Conservation (phyloP, 2,329 filamentous ascomycete species). For the Curvularia spicifera region DNA sequence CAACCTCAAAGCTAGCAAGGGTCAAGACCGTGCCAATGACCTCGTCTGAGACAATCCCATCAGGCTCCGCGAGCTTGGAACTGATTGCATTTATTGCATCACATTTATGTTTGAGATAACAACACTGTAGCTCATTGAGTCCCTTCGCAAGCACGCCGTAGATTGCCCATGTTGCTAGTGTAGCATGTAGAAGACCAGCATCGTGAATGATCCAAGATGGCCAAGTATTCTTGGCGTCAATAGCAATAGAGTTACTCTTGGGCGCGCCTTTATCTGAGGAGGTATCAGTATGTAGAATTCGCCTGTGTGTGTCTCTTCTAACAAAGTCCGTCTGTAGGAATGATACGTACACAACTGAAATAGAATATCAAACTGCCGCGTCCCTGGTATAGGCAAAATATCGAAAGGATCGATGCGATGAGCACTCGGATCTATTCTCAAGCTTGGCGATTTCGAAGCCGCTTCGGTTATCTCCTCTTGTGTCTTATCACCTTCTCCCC, state of each 20-base stretch:
- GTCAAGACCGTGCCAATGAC: slow-evolving; percentile 32
- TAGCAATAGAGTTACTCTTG: slow-evolving; percentile 27
- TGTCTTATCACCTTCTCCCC: background rate
- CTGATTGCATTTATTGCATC: slow-evolving; percentile 37
- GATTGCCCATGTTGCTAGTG: slow-evolving; percentile 39
- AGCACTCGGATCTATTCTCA: slow-evolving; percentile 19
- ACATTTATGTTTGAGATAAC: slow-evolving; percentile 33
- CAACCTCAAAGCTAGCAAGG: slow-evolving; percentile 37
- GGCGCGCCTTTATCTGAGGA: slow-evolving; percentile 25
- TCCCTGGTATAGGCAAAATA: slow-evolving; percentile 31
- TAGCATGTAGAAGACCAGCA: slow-evolving; percentile 33
- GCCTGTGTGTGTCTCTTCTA: too few species aligned
- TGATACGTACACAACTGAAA: slow-evolving; percentile 33
- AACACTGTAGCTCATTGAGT: slow-evolving; percentile 18
- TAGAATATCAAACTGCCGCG: slow-evolving; percentile 27
- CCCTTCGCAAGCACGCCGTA: slow-evolving; percentile 30
- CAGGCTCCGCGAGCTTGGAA: slow-evolving; percentile 20
- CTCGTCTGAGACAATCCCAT: slow-evolving; percentile 31
- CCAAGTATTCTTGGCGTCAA: slow-evolving; percentile 34
- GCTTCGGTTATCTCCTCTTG: background rate
- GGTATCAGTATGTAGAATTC: background rate
- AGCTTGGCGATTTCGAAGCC: background rate
- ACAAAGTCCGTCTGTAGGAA: too few species aligned
- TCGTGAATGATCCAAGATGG: slow-evolving; percentile 32
- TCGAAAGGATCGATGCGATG: slow-evolving; percentile 35